Conservation (phyloP, 805 yeast genomes). For the Yarrowia sp. region DNA sequence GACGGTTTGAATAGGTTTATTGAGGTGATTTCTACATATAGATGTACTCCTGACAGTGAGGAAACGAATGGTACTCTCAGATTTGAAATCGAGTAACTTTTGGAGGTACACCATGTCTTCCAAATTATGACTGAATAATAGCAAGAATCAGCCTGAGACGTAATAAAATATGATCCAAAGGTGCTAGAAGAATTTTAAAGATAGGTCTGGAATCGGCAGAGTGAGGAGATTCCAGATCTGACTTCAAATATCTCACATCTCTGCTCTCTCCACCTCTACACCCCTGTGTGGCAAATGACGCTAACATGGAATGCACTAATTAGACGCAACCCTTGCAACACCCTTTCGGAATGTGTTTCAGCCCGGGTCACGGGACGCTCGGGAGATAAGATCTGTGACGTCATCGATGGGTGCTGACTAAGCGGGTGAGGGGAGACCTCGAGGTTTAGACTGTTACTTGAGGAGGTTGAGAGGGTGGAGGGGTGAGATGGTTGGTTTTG, state of each 20-base stretch:
- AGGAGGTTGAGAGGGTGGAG: too few relatives aligned
- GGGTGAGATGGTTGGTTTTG: too few relatives aligned
- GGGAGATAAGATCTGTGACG: constrained; percentile 1
- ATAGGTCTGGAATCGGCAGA: background rate
- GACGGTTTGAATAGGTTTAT: background rate
- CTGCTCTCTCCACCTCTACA: background rate
- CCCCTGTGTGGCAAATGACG: background rate
- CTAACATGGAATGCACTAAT: constrained; percentile 3
- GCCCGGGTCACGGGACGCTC: background rate
- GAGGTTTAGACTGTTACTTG: too few relatives aligned
- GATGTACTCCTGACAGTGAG: background rate
- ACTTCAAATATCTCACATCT: too few relatives aligned
- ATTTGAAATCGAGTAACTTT: background rate
- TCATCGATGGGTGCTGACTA: background rate
- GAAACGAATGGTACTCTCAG: background rate
- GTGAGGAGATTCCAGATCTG: background rate
- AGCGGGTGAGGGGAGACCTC: too few relatives aligned
- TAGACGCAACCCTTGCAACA: background rate
- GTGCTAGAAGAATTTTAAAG: background rate
- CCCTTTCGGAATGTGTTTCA: constrained; percentile 6
- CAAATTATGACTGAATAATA: background rate
- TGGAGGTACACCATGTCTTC: too few relatives aligned
- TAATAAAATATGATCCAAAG: background rate
- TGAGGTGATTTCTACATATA: background rate
- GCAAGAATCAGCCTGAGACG: background rate